These are phyloP conservation scores for Suillus brevipes DNA, from an alignment of 768 basidiomycete species.

Conservation along the genomic window DNA sequence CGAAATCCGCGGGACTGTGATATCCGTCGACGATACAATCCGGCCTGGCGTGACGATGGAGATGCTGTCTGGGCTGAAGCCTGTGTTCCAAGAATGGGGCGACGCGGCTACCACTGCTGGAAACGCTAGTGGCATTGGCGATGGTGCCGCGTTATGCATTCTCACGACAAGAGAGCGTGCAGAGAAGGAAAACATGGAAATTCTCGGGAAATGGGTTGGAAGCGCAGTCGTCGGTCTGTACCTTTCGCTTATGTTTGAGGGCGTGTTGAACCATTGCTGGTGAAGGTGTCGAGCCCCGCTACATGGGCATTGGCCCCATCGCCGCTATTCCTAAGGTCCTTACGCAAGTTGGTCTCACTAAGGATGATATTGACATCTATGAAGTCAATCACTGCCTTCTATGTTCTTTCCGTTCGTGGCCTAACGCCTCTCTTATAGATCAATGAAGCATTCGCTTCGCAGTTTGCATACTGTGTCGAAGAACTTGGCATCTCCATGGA, in stretches of 20 bases:
- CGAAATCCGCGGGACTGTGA: constrained; percentile 62
- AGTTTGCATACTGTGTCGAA: constrained; percentile 91
- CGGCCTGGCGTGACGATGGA: constrained; percentile 80
- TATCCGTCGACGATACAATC: constrained; percentile 85
- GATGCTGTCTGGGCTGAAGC: constrained; percentile 74
- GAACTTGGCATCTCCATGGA: constrained; percentile 71
- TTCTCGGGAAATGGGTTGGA: constrained; percentile 83
- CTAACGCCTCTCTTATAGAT: constrained; percentile 45
- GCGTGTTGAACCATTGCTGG: constrained; percentile 6
- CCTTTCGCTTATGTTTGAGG: background rate
- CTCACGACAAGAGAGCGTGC: constrained; percentile 81
- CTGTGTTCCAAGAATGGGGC: constrained; percentile 85
- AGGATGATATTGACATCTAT: constrained; percentile 74
- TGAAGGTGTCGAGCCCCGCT: constrained; percentile 69
- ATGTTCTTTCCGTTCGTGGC: background rate
- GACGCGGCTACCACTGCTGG: constrained; percentile 72
- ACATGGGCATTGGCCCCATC: constrained; percentile 79
- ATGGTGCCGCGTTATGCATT: constrained; percentile 86
- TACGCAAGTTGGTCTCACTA: constrained; percentile 56
- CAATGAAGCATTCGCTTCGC: constrained; percentile 91
- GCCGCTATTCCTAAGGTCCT: constrained; percentile 72
- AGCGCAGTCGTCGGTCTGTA: constrained; percentile 71
- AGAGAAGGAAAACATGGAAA: constrained; percentile 70
- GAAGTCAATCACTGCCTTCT: constrained; percentile 48
- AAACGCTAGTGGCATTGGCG: constrained; percentile 87